These are phyloP conservation scores for Radiomyces spectabilis DNA, from an alignment of 192 early-diverging fungal genomes.

Conservation along the genomic window DNA sequence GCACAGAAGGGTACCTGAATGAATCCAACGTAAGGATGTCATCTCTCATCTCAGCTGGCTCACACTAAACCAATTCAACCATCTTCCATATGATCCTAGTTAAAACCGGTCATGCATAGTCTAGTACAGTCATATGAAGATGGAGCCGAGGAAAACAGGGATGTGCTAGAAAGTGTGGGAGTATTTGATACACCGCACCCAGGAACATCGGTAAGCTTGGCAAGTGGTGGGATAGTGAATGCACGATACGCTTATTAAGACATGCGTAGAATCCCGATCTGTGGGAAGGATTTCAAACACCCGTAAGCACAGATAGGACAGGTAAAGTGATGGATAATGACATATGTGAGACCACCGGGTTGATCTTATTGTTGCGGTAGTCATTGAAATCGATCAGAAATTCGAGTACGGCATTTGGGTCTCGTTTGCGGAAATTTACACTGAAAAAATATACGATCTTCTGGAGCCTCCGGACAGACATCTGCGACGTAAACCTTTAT, in stretches of 20 bases:
- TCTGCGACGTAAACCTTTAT: conserved; percentile 17
- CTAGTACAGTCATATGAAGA: conserved; percentile 18
- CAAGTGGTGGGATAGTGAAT: background rate
- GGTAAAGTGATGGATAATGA: too few relatives aligned
- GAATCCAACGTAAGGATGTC: conserved; percentile 18
- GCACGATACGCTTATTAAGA: background rate
- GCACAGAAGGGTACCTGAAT: conserved; percentile 23
- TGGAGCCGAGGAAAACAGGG: conserved; percentile 12
- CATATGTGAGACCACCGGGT: too few relatives aligned
- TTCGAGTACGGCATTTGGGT: conserved; percentile 81
- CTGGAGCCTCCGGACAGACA: conserved; percentile 36
- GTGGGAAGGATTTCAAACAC: background rate
- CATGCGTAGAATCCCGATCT: conserved; percentile 2
- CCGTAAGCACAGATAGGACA: background rate
- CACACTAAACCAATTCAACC: too few relatives aligned
- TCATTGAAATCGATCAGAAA: conserved; percentile 29
- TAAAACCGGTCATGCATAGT: conserved; percentile 30
- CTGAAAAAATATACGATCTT: conserved; percentile 81
- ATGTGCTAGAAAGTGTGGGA: background rate
- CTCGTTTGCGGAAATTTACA: conserved; percentile 88
- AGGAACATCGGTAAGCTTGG: background rate
- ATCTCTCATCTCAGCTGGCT: too few relatives aligned
- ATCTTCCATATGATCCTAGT: too few relatives aligned
- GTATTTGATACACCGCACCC: background rate
- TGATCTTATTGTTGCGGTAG: conserved; percentile 7